Percentiles rank a stretch among this genome's conserved stretches.
phyloP scores from a whole-genome alignment of 2,329 filamentous ascomycete genomes.

The Esteya vermicola region DNA sequence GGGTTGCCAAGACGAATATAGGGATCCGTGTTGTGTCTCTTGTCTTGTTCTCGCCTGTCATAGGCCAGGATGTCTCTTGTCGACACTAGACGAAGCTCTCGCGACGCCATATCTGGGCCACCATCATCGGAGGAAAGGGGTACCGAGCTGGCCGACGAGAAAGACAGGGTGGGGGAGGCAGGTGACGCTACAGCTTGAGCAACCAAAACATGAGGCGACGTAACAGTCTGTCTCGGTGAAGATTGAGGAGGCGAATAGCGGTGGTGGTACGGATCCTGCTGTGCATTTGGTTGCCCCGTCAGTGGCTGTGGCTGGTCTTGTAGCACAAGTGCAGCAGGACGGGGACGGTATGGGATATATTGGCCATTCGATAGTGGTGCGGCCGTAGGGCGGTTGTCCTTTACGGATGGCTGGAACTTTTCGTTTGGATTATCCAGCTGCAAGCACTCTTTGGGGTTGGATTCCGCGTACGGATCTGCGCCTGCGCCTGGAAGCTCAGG shows the following conservation, averaged over 20 bases:
- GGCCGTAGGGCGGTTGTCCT: conserved; percentile 8
- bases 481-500: conserved; percentile 5
- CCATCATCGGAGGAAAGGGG: conserved; percentile 18
- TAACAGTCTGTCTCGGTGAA: not conserved
- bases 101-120: conserved; percentile 17
- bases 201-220: not conserved
- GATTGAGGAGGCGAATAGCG: not conserved
- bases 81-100: conserved; percentile 32
- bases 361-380: not conserved
- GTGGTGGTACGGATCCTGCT: not conserved
- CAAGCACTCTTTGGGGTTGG: conserved; percentile 21
- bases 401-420: conserved; percentile 25
- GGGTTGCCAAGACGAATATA: conserved; percentile 10
- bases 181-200: not conserved
- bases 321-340: conserved; percentile 8
- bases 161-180: not conserved
- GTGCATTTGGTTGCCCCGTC: not conserved
- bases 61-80: conserved; percentile 38
- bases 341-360: conserved; percentile 8
- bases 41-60: conserved; percentile 23
- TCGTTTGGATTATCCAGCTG: conserved; percentile 22
- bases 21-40: not conserved
- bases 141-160: not conserved
- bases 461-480: conserved; percentile 9
- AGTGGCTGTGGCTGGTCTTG: conserved; percentile 3